Percentiles rank a stretch among this genome's conserved stretches.
Conservation (phyloP, 2,329 filamentous ascomycete genomes). For the Fusarium siculi region DNA sequence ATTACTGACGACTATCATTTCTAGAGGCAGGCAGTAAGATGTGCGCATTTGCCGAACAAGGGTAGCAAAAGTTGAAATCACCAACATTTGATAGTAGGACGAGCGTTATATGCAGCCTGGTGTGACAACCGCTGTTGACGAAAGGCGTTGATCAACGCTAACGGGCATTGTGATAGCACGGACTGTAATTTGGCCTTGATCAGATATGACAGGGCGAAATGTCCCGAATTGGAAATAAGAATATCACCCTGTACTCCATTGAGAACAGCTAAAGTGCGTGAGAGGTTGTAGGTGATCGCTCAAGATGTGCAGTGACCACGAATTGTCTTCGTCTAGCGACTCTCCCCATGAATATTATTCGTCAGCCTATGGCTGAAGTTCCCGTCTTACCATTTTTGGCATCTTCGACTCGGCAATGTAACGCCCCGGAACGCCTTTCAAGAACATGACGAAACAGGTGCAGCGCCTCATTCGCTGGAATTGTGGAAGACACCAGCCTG, state of each 20-base stretch:
- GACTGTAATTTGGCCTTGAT: not conserved
- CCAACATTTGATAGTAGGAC: not conserved
- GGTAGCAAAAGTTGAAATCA: not conserved
- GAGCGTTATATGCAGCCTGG: conserved; percentile 6
- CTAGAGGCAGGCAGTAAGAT: not conserved
- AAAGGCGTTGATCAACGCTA: conserved; percentile 2
- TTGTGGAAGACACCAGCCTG: conserved; percentile 3
- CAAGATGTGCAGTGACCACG: not conserved
- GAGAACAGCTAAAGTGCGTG: not conserved
- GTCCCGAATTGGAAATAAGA: conserved; percentile 3
- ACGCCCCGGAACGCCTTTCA: conserved; percentile 23
- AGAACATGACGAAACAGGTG: conserved; percentile 36
- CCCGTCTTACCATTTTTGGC: conserved; percentile 2
- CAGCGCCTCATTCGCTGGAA: conserved; percentile 14
- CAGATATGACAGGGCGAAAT: conserved; percentile 23
- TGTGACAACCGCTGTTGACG: conserved; percentile 11
- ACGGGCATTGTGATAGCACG: not conserved
- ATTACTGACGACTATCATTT: conserved; percentile 22
- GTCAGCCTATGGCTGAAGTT: not conserved
- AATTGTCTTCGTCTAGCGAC: conserved; percentile 2
- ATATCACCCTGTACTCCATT: conserved; percentile 7
- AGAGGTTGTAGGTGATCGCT: not conserved
- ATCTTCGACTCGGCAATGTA: conserved; percentile 16
- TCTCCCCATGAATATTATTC: conserved; percentile 2
- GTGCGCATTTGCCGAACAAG: conserved; percentile 19